Evolutionary conservation across 495 filamentous ascomycete species (phyloP), one percentile per base, ranked within the genome.

Genomic region (Hamigera avellanea): DNA sequence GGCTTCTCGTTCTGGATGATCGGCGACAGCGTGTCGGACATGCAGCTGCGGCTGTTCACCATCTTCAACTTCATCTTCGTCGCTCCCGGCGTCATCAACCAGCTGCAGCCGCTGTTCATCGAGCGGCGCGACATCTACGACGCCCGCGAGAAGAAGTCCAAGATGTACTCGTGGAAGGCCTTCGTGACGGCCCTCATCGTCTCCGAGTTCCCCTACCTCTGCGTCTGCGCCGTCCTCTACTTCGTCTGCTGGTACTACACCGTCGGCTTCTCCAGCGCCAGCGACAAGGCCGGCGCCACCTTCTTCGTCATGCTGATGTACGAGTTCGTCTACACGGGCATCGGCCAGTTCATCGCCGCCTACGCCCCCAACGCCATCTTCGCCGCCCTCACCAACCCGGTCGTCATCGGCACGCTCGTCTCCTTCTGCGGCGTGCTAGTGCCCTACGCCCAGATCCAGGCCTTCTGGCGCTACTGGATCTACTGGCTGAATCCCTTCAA

Each of bases 401-500:
- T 76, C 26, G 51, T 80, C 37, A 51, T 73, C 35, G 70, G 68
- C 44, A 67, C 67, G 18, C 62, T 81, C 42, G 65, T 62, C 32
- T 66, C 68, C 37, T 67, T 76, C 50, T 78, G 76, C 40, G 59
- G 63, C 45, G 60, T 65, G 7, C 43, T 62, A 29, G 59, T 64
- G 5, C 60, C 60, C 1, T 60, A 64, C 32, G 34, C 33, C 1
- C 54, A 65, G 34, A 78, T 81, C 17, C 59, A 66, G 18, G 70
- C 54, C 2, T 67, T 83, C 39, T 81, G 80, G 41, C 60, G 71
- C 13, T 86, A 85, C 70, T 85, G 80, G 81, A 79, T 81, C 43
- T 85, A 85, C 57, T 76, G 68, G 37, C 55, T 83, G 42, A 79
- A 76, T 21, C 80, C 82, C 6, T 75, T 84, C 48, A 80, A 75